phyloP scores from a whole-genome alignment of 345 rosid species.

The Brassica incana region DNA sequence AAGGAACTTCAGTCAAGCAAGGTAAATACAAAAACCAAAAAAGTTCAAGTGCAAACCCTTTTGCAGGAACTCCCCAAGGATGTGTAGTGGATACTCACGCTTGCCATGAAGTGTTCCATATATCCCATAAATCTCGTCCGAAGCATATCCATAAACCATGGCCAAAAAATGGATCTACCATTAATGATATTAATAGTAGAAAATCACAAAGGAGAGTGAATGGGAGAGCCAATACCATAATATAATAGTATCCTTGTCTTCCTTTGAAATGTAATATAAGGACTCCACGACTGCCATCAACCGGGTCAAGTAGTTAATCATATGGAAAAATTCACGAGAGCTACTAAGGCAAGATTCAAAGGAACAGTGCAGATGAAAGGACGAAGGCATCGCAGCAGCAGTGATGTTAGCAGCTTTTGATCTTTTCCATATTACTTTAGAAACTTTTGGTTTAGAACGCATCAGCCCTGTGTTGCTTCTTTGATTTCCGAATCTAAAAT shows the following conservation, averaged over 20 bases:
- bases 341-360: too few relatives aligned
- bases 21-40: background rate
- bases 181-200: slow-evolving; percentile 18
- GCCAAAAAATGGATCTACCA: slow-evolving; percentile 19
- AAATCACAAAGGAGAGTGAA: slow-evolving; percentile 18
- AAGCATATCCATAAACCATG: slow-evolving; percentile 93
- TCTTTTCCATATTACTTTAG: too few relatives aligned
- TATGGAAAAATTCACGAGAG: too few relatives aligned
- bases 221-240: slow-evolving; percentile 58
- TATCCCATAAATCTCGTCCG: slow-evolving; percentile 99
- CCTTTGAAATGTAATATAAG: slow-evolving; percentile 95
- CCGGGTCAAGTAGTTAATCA: slow-evolving; percentile 26
- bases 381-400: too few relatives aligned
- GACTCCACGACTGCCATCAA: slow-evolving; percentile 96
- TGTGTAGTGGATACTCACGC: slow-evolving; percentile 57
- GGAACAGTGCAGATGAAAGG: too few relatives aligned
- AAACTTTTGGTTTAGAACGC: too few relatives aligned
- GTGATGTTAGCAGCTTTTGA: too few relatives aligned
- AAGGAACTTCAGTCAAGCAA: slow-evolving; percentile 2
- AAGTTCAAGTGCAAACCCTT: slow-evolving; percentile 56
- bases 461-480: too few relatives aligned
- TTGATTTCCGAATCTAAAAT: too few relatives aligned
- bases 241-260: slow-evolving; percentile 92
- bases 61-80: slow-evolving; percentile 32
- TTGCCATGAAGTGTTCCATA: slow-evolving; percentile 72